phyloP scores from a whole-genome alignment of 306 rosid species.

The Prosopis cineraria region DNA sequence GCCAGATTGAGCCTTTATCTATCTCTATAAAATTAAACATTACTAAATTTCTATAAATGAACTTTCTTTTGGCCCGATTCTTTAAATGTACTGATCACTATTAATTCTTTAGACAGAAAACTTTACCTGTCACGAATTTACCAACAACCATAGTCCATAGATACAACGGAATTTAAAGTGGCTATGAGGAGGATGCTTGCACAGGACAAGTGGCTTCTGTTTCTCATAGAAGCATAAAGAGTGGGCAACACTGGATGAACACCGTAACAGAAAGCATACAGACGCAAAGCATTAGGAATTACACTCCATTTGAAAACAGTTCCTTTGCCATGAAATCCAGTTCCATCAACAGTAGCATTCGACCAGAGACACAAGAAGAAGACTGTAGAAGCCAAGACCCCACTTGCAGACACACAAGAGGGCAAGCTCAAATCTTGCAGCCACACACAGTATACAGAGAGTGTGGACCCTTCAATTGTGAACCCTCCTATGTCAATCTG shows the following conservation, averaged over 20 bases:
- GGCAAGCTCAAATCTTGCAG: slow-evolving; percentile 70
- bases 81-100: not conserved
- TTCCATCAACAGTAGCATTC: slow-evolving; percentile 73
- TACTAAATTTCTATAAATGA: too few species aligned
- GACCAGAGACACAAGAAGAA: slow-evolving; percentile 58
- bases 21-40: too few species aligned
- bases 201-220: slow-evolving; percentile 70
- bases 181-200: slow-evolving; percentile 40
- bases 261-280: slow-evolving; percentile 76
- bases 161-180: not conserved
- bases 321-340: slow-evolving; percentile 69
- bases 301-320: slow-evolving; percentile 50
- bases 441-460: slow-evolving; percentile 65
- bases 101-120: not conserved
- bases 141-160: not conserved
- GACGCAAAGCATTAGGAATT: slow-evolving; percentile 63
- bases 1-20: not conserved
- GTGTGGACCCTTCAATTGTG: slow-evolving; percentile 47
- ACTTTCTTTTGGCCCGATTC: too few species aligned
- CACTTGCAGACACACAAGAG: slow-evolving; percentile 82
- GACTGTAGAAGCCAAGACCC: slow-evolving; percentile 69
- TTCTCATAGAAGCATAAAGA: slow-evolving; percentile 69
- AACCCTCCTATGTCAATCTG: slow-evolving; percentile 49
- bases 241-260: slow-evolving; percentile 88
- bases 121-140: not conserved